Conservation (phyloP, 2,329 filamentous ascomycete genomes). For the Metarhizium album region DNA sequence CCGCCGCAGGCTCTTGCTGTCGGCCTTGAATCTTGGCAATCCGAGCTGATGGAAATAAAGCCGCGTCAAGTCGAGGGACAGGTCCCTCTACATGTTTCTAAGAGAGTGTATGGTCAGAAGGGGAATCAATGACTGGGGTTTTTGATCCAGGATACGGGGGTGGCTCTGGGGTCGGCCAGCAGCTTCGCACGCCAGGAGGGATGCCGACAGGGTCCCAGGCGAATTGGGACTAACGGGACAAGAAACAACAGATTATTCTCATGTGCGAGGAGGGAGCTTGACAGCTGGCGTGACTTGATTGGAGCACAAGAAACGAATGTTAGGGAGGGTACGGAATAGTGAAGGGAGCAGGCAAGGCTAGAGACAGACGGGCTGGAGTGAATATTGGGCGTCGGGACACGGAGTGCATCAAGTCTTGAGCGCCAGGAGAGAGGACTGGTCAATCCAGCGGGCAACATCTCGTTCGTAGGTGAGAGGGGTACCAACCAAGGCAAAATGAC, state of each 20-base stretch:
- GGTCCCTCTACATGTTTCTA: background rate
- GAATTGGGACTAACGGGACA: background rate
- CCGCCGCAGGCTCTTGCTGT: background rate
- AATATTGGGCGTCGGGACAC: background rate
- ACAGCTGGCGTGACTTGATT: slow-evolving; percentile 7
- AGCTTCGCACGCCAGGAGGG: background rate
- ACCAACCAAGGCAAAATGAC: background rate
- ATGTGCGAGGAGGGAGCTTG: slow-evolving; percentile 2
- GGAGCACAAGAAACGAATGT: background rate
- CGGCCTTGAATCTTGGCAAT: background rate
- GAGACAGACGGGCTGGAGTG: background rate
- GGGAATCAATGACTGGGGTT: background rate
- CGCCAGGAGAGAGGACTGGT: background rate
- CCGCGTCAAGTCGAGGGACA: background rate
- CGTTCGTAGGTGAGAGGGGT: background rate
- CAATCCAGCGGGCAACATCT: background rate
- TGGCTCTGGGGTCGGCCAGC: background rate
- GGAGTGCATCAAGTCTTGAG: no score
- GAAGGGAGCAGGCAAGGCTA: background rate
- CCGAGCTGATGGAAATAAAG: background rate
- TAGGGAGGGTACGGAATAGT: background rate
- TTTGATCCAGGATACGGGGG: background rate
- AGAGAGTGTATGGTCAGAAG: background rate
- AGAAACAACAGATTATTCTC: background rate
- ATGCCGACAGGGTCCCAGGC: background rate